These are phyloP conservation scores for Diphasiastrum complanatum DNA, from an alignment of 83 land plant genomes.

Conservation along the genomic window DNA sequence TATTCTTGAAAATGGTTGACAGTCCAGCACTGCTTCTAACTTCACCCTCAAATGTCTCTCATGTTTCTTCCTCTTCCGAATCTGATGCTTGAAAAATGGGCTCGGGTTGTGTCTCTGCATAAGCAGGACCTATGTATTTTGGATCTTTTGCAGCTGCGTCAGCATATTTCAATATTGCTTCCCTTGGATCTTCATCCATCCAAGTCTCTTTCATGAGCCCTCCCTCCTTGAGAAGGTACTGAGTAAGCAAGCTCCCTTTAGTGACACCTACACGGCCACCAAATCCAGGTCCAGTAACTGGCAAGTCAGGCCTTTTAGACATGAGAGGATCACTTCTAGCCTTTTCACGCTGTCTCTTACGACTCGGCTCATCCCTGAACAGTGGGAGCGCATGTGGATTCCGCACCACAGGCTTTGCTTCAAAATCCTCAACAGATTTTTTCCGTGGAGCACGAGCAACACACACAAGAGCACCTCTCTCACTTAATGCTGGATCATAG, in stretches of 20 bases:
- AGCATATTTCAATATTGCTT: slow-evolving; percentile 94
- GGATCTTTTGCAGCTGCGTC: slow-evolving; percentile 93
- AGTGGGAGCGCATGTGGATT: slow-evolving; percentile 97
- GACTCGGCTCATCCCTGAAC: slow-evolving; percentile 89
- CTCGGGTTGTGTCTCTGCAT: slow-evolving; percentile 93
- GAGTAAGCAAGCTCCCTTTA: slow-evolving; percentile 89
- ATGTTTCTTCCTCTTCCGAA: slow-evolving; percentile 81
- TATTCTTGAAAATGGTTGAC: no score
- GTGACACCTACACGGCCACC: slow-evolving; percentile 97
- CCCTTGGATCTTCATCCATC: slow-evolving; percentile 99
- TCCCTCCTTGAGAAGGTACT: slow-evolving; percentile 96
- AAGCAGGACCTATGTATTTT: slow-evolving; percentile 92
- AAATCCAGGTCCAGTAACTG: slow-evolving; percentile 88
- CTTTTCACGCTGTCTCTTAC: slow-evolving; percentile 91
- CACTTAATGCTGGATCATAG: slow-evolving; percentile 87
- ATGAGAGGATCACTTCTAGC: slow-evolving; percentile 80
- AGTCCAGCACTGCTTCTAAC: no score
- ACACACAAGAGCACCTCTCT: slow-evolving; percentile 95
- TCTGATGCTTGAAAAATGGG: slow-evolving; percentile 80
- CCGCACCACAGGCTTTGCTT: slow-evolving; percentile 80
- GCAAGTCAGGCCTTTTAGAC: slow-evolving; percentile 86
- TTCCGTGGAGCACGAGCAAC: slow-evolving; percentile 95
- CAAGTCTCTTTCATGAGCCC: slow-evolving; percentile 97
- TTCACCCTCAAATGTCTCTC: slow-evolving; percentile 13
- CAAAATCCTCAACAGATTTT: slow-evolving; percentile 87